phyloP scores from a whole-genome alignment of 225 moss, liverwort and hornwort species.

The Thuidium tamariscinum region DNA sequence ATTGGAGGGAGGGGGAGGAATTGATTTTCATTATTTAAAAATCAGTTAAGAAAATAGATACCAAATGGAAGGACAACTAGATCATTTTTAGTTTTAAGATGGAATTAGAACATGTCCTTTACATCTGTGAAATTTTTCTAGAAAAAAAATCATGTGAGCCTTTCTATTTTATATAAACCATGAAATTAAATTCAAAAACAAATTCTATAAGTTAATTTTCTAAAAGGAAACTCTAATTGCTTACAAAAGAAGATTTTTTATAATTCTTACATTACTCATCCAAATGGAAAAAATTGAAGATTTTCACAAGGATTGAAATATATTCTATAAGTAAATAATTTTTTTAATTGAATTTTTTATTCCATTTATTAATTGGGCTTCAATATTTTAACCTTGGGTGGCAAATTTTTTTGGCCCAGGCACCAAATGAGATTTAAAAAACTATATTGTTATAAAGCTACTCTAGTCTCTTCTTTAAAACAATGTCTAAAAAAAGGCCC shows the following conservation, averaged over 20 bases:
- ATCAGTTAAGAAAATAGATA: neutral
- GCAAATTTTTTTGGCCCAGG: rapidly evolving
- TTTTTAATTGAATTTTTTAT: neutral
- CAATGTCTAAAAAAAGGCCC: neutral
- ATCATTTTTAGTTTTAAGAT: neutral
- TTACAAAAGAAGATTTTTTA: neutral
- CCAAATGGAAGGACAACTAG: neutral
- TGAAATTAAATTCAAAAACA: too few relatives aligned
- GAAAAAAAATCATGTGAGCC: neutral
- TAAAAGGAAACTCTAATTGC: neutral
- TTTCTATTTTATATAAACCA: neutral
- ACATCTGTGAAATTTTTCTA: neutral
- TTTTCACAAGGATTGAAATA: neutral
- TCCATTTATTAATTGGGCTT: neutral
- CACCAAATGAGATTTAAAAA: neutral
- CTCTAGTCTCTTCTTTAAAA: neutral
- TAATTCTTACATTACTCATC: neutral
- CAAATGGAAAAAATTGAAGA: too few relatives aligned
- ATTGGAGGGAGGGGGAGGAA: neutral
- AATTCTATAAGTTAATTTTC: too few relatives aligned
- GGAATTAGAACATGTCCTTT: neutral
- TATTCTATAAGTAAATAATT: neutral
- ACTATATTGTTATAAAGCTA: neutral
- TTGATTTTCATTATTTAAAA: neutral
- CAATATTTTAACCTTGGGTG: neutral